Conservation (phyloP, 495 filamentous ascomycete species). For the Penicillium atrosanguineum region DNA sequence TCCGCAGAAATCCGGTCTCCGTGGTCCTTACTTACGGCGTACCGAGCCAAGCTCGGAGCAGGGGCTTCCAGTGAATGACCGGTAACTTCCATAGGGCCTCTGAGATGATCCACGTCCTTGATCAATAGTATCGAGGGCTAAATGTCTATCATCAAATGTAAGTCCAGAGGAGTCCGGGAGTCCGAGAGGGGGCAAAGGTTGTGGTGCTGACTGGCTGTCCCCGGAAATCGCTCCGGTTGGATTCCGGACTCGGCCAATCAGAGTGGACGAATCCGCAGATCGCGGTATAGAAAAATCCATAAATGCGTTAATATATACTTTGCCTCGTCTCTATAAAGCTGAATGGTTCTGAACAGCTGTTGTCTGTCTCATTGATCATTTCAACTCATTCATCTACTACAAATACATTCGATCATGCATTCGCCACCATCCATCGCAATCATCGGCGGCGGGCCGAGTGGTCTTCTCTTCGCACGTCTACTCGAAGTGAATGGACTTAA, state of each 20-base stretch:
- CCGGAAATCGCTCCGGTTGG: slow-evolving; percentile 1
- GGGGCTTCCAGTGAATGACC: not conserved
- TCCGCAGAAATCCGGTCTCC: not conserved
- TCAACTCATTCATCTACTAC: too few relatives aligned
- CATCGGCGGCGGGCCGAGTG: slow-evolving; percentile 55
- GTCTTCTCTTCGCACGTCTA: slow-evolving; percentile 54
- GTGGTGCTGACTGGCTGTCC: not conserved
- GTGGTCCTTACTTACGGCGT: not conserved
- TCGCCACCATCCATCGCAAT: slow-evolving; percentile 44
- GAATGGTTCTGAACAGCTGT: too few relatives aligned
- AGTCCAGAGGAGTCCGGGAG: not conserved
- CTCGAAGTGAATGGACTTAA: slow-evolving; percentile 38
- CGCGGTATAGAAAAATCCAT: not conserved
- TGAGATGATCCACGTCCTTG: not conserved
- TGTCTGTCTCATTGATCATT: too few relatives aligned
- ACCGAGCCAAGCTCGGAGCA: slow-evolving; percentile 1
- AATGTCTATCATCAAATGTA: too few relatives aligned
- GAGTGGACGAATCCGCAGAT: not conserved
- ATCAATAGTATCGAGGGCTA: not conserved
- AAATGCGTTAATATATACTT: too few relatives aligned
- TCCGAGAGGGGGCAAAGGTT: not conserved
- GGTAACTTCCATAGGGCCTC: not conserved
- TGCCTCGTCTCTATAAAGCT: too few relatives aligned
- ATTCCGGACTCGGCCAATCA: slow-evolving; percentile 7
- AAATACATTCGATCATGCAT: too few relatives aligned